These are phyloP conservation scores for Acmispon strigosus DNA, from an alignment of 306 rosid genomes.

Conservation along the genomic window DNA sequence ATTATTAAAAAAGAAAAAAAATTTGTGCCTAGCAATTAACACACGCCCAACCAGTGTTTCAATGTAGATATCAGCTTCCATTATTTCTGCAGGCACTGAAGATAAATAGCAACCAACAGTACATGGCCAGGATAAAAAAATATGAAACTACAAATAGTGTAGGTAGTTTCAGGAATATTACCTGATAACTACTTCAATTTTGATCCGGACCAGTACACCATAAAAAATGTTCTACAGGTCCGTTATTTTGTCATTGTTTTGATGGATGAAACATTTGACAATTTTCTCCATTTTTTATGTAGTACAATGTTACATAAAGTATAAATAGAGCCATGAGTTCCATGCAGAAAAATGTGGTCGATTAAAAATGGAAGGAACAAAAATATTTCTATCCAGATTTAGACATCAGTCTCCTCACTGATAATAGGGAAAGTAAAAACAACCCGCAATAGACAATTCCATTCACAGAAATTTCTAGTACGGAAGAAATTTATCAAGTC, in stretches of 20 bases:
- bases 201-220: background rate
- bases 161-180: background rate
- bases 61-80: slow-evolving; percentile 1
- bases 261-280: background rate
- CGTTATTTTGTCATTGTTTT: background rate
- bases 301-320: background rate
- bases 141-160: background rate
- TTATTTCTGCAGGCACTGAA: background rate
- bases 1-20: slow-evolving; percentile 5
- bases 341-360: background rate
- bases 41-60: background rate
- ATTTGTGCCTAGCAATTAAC: background rate
- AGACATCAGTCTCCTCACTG: background rate
- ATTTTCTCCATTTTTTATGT: background rate
- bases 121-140: background rate
- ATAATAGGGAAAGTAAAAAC: background rate
- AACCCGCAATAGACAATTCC: background rate
- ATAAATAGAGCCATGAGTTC: background rate
- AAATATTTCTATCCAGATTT: background rate
- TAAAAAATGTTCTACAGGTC: background rate
- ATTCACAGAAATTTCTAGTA: background rate
- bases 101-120: slow-evolving; percentile 8
- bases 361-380: background rate
- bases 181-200: background rate
- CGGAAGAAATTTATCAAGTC: background rate